These are phyloP conservation scores for Ganoderma boninense DNA, from an alignment of 1,284 basidiomycete genomes.

Conservation along the genomic window DNA sequence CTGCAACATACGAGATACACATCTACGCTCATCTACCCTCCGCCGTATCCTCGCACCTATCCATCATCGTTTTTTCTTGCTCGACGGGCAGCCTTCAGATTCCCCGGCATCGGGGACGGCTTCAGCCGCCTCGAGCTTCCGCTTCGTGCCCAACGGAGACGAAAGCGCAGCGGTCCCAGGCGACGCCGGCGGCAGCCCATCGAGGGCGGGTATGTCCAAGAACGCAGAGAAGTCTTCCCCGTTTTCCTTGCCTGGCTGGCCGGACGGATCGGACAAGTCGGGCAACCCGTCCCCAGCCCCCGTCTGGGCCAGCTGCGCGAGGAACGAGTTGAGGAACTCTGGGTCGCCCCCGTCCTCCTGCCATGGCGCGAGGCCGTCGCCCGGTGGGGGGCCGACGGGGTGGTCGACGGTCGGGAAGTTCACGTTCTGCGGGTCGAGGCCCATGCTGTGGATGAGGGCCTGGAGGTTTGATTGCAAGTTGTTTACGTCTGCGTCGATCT, in stretches of 20 bases:
- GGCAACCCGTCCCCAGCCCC: slow-evolving; percentile 32
- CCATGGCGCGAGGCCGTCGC: neutral
- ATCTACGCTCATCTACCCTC: no score
- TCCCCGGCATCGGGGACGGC: slow-evolving; percentile 21
- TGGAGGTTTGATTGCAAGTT: slow-evolving; percentile 77
- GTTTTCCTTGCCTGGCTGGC: neutral
- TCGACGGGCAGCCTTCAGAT: slow-evolving; percentile 16
- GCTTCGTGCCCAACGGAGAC: slow-evolving; percentile 47
- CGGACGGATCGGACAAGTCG: slow-evolving; percentile 3
- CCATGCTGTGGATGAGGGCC: slow-evolving; percentile 75
- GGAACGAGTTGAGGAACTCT: slow-evolving; percentile 42
- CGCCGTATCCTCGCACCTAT: neutral
- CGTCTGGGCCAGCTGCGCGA: slow-evolving; percentile 33
- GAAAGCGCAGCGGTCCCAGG: slow-evolving; percentile 17
- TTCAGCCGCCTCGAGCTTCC: slow-evolving; percentile 55
- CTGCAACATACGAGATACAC: neutral
- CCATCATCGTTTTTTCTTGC: slow-evolving; percentile 27
- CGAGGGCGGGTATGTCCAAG: slow-evolving; percentile 47
- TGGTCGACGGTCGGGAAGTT: slow-evolving; percentile 34
- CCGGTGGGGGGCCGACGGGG: slow-evolving; percentile 8
- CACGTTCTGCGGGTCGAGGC: slow-evolving; percentile 61
- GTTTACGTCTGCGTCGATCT: slow-evolving; percentile 78
- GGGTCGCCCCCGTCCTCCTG: slow-evolving; percentile 40
- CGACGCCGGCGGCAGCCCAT: slow-evolving; percentile 11
- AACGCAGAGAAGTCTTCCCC: slow-evolving; percentile 52